Base-by-base conservation (phyloP, 768 basidiomycete genomes). In the Porpolomopsis calyptriformis region DNA sequence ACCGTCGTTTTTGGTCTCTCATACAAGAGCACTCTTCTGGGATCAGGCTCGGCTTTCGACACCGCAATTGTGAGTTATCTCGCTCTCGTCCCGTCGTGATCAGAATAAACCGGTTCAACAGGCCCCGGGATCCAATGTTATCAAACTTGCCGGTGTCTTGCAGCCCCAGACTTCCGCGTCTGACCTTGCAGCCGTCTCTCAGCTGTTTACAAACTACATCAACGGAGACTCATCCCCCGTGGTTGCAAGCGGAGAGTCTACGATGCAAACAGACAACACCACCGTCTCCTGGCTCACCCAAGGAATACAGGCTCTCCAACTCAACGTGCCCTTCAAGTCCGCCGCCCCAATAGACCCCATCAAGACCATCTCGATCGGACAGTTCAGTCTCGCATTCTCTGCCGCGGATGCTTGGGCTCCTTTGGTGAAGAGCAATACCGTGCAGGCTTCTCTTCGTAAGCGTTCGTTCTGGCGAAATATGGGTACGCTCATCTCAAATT, bases 181-280 rank as follows among this genome's bases (percentile, higher is more conserved):
- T 4, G 62, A 71, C 37, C 69, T 85, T 33, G 64, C 60, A 3
- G 53, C 56, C n/a, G 64, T 84, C 39, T 80, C 80, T 5, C 57
- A 73, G 44, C 64, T 86, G 34, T 86, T 86, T 60, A 82, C 80
- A 12, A 73, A 76, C 39, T 85, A 83, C 56, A 64, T 87, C 51
- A 85, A 87, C 53, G 71, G 79, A 19, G 73, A 76, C 19, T 59
- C 53, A 14, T 76, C 80, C 3, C 69, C 64, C 3, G 78, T 85
- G 29, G 56, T 77, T 47, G 84, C 82, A 1, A 66, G 63, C 10
- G 84, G 83, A 12, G 57, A 64, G 41, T 79, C 78, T 18, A 78
- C 81, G 8, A 57, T 72, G 3, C 80, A 80, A 50, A 40, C 61
- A 2, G 78, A 82, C 57, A 74, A 76, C 22, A 61, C 72, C 10